These are phyloP conservation scores for Climacium dendroides DNA, from an alignment of 225 moss, liverwort and hornwort genomes.

Conservation along the genomic window DNA sequence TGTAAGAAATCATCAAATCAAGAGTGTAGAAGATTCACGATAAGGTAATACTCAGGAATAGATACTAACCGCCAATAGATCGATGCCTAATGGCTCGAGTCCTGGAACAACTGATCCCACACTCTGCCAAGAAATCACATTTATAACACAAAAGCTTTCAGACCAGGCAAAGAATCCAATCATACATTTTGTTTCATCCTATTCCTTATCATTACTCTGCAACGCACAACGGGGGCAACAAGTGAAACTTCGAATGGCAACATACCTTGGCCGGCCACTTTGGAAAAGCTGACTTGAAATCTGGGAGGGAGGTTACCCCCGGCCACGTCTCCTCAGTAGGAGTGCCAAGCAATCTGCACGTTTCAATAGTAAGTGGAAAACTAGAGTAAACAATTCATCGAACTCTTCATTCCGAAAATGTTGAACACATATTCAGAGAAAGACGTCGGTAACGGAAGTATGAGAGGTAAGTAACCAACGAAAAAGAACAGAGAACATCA, in stretches of 20 bases:
- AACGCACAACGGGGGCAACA: not conserved
- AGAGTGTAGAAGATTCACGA: not conserved
- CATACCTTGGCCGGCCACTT: constrained; percentile 48
- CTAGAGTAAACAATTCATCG: not conserved
- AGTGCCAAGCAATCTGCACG: constrained; percentile 30
- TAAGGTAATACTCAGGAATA: not conserved
- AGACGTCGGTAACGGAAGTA: not conserved
- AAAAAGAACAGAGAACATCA: not conserved
- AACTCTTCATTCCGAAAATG: not conserved
- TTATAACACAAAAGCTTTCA: not conserved
- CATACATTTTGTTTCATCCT: not conserved
- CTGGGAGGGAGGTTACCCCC: constrained; percentile 45
- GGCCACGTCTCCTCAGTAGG: constrained; percentile 54
- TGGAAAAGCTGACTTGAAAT: constrained; percentile 50
- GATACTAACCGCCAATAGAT: constrained; percentile 64
- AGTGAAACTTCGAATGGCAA: not conserved
- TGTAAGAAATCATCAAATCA: too few relatives aligned
- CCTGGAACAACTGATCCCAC: constrained; percentile 70
- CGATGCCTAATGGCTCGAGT: constrained; percentile 66
- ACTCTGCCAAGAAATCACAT: constrained; percentile 33
- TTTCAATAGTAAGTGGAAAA: not conserved
- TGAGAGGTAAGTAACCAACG: not conserved
- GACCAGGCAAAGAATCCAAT: not conserved
- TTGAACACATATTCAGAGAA: not conserved
- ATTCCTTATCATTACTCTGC: not conserved